phyloP scores from a whole-genome alignment of 106 monocot genomes.

The Posidonia australis region DNA sequence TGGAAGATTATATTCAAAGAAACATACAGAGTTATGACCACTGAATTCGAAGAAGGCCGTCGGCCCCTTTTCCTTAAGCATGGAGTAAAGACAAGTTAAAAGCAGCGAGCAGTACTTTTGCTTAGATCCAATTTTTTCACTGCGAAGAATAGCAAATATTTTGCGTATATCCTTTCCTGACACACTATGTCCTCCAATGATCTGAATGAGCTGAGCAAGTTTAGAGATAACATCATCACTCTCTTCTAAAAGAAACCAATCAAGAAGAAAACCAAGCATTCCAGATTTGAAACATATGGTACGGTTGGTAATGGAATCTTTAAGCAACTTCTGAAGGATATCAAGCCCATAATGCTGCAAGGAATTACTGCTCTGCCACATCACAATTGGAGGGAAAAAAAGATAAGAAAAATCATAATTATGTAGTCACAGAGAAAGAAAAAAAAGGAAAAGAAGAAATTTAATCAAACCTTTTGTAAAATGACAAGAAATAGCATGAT shows the following conservation, averaged over 20 bases:
- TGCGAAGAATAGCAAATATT: conserved; percentile 83
- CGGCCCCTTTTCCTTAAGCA: conserved; percentile 95
- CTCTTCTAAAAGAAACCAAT: conserved; percentile 77
- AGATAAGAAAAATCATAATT: not conserved
- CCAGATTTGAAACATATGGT: conserved; percentile 72
- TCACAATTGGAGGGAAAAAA: conserved; percentile 16
- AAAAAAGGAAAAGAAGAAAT: not conserved
- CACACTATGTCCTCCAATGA: conserved; percentile 90
- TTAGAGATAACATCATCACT: conserved; percentile 38
- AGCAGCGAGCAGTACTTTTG: conserved; percentile 60
- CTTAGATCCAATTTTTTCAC: conserved; percentile 41
- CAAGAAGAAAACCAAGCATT: conserved; percentile 81
- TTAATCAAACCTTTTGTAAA: conserved; percentile 59
- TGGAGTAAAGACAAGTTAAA: conserved; percentile 48
- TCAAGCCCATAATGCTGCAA: conserved; percentile 83
- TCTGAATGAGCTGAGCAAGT: conserved; percentile 71
- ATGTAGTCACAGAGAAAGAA: not conserved
- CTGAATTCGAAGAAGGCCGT: conserved; percentile 93
- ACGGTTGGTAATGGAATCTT: conserved; percentile 74
- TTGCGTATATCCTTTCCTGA: conserved; percentile 91
- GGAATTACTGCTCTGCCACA: conserved; percentile 73
- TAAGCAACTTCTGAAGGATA: conserved; percentile 54
- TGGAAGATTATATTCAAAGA: too few species aligned
- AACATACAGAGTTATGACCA: conserved; percentile 78
- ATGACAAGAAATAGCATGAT: conserved; percentile 69